These are phyloP conservation scores for Jackrogersella multiformis DNA, from an alignment of 495 filamentous ascomycete species.

Conservation along the genomic window DNA sequence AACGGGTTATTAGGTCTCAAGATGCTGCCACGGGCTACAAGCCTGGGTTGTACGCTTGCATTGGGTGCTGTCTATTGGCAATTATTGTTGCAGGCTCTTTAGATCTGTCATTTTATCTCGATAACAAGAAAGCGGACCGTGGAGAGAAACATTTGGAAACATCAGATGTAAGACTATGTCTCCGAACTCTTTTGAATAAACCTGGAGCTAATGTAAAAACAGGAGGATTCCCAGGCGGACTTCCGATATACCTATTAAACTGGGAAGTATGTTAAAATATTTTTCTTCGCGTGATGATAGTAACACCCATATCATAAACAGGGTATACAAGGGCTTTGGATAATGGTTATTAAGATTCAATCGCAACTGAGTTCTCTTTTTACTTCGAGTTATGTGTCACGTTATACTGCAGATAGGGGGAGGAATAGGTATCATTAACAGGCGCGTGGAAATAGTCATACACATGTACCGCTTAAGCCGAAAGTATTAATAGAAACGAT, in stretches of 20 bases:
- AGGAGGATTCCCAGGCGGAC: conserved; percentile 54
- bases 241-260: conserved; percentile 60
- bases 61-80: conserved; percentile 48
- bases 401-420: no score
- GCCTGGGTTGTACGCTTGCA: conserved; percentile 58
- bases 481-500: no score
- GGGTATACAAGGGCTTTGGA: no score
- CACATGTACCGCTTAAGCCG: no score
- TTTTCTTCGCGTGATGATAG: no score
- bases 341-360: no score
- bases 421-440: no score
- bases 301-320: no score
- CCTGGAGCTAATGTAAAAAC: conserved; percentile 18
- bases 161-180: conserved; percentile 50
- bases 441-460: no score
- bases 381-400: no score
- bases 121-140: conserved; percentile 55
- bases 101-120: conserved; percentile 44
- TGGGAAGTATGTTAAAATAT: not conserved
- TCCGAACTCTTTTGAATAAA: not conserved
- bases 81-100: conserved; percentile 49
- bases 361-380: no score
- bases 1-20: conserved; percentile 37
- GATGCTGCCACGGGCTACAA: conserved; percentile 50
- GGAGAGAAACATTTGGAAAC: conserved; percentile 57